Conservation (phyloP, 179 eudicot species). For the Beta macrorhiza region DNA sequence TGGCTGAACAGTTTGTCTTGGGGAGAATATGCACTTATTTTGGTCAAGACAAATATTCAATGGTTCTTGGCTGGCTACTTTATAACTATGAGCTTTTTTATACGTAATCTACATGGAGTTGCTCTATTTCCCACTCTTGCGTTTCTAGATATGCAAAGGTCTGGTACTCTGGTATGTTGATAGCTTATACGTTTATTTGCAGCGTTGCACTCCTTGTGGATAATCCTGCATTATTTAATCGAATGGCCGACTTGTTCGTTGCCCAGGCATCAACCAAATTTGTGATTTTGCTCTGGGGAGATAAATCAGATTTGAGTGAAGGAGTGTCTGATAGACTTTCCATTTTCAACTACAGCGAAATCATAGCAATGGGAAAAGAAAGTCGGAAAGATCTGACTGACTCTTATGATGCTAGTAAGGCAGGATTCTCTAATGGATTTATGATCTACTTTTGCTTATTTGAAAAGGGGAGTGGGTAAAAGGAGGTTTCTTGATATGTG, state of each 20-base stretch:
- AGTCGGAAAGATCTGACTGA: slow-evolving; percentile 54
- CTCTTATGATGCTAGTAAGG: slow-evolving; percentile 85
- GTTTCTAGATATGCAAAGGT: not conserved
- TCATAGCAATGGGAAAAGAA: slow-evolving; percentile 65
- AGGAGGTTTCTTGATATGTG: not conserved
- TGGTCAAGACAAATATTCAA: not conserved
- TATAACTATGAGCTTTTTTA: not conserved
- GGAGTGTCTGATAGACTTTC: slow-evolving; percentile 42
- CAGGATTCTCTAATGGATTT: slow-evolving; percentile 24
- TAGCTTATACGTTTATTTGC: slow-evolving; percentile 25
- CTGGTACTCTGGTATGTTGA: not conserved
- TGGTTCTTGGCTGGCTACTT: not conserved
- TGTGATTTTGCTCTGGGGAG: slow-evolving; percentile 84
- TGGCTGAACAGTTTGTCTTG: not conserved
- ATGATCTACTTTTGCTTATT: not conserved
- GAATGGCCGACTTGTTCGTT: slow-evolving; percentile 50
- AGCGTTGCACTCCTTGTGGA: slow-evolving; percentile 88
- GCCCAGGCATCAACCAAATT: slow-evolving; percentile 57
- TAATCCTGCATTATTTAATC: slow-evolving; percentile 68
- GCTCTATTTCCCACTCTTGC: not conserved
- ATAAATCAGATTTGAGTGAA: slow-evolving; percentile 52
- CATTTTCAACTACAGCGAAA: slow-evolving; percentile 63
- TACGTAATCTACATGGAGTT: not conserved
- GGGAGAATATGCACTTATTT: not conserved
- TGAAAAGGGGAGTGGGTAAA: not conserved